A percentile compares a stretch with the other conserved stretches of the same genome.
Evolutionary conservation across 2,329 filamentous ascomycete genomes (phyloP).

Genomic region (Aspergillus tubingensis): DNA sequence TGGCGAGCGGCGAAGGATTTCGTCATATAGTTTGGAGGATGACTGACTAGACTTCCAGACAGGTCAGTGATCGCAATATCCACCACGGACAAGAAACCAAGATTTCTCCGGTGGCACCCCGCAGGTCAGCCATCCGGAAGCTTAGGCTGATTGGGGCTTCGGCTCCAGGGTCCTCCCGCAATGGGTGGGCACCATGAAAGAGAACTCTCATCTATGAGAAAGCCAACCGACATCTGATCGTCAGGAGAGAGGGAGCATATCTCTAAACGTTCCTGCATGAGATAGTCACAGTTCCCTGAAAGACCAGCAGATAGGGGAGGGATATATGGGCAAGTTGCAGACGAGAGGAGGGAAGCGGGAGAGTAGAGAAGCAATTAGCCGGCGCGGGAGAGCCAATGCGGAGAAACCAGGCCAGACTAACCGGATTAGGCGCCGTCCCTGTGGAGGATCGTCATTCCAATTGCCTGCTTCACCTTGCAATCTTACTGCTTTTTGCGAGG

Average conservation of each 20-base stretch:
- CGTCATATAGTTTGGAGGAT: not conserved
- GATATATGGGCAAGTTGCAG: not conserved
- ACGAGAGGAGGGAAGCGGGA: not conserved
- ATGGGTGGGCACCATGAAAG: not conserved
- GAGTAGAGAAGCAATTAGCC: not conserved
- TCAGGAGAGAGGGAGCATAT: not conserved
- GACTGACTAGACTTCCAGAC: not conserved
- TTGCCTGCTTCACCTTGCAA: not conserved
- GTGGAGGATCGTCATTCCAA: conserved; percentile 9
- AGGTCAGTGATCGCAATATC: not conserved
- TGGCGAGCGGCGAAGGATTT: not conserved
- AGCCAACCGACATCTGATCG: not conserved
- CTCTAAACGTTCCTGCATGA: not conserved
- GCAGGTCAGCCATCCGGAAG: conserved; percentile 6
- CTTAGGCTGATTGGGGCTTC: conserved; percentile 7
- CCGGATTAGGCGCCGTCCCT: conserved; percentile 1
- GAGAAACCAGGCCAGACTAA: conserved; percentile 5
- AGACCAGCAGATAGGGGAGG: not conserved
- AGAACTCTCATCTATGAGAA: not conserved
- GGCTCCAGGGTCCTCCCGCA: conserved; percentile 2
- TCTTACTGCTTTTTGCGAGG: not conserved
- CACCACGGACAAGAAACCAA: conserved; percentile 1
- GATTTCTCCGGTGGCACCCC: conserved; percentile 10
- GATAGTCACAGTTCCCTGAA: not conserved
- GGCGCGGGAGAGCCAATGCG: conserved; percentile 1